Conservation (phyloP, 345 rosid species). For the Eucalyptus regnans region DNA sequence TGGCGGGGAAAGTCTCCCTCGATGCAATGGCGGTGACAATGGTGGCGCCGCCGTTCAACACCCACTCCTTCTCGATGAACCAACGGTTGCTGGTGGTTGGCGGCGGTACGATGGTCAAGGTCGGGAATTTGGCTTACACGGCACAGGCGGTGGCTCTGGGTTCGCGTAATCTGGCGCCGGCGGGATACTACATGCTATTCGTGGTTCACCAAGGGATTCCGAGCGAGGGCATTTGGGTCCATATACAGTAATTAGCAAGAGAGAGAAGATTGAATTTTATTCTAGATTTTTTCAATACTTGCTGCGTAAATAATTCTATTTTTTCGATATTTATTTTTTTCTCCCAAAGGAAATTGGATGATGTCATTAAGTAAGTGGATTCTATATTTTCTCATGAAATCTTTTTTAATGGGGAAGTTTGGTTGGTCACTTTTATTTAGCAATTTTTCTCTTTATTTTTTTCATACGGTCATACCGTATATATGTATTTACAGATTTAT, state of each 20-base stretch:
- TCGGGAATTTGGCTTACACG: neutral
- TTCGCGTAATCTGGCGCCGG: neutral
- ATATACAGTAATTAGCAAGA: too few species aligned
- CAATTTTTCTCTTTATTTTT: neutral
- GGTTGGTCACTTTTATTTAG: neutral
- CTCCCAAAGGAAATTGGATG: too few species aligned
- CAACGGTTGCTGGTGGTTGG: slow-evolving; percentile 28
- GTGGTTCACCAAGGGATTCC: too few species aligned
- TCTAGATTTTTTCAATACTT: too few species aligned
- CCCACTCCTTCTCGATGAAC: slow-evolving; percentile 33
- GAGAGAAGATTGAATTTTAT: too few species aligned
- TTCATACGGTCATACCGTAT: neutral
- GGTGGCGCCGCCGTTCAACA: slow-evolving; percentile 25
- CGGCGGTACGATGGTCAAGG: neutral
- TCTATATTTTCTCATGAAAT: neutral
- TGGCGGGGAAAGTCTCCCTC: neutral
- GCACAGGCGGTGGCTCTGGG: slow-evolving; percentile 4
- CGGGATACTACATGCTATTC: too few species aligned
- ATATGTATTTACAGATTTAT: neutral
- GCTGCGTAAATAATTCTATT: too few species aligned
- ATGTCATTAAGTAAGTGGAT: too few species aligned
- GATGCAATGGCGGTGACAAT: neutral
- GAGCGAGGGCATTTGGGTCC: too few species aligned
- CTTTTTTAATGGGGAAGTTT: neutral
- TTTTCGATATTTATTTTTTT: too few species aligned